Evolutionary conservation across 345 rosid species (phyloP), one percentile per base, ranked within the genome.

Genomic region (Arabidopsis arenosa): DNA sequence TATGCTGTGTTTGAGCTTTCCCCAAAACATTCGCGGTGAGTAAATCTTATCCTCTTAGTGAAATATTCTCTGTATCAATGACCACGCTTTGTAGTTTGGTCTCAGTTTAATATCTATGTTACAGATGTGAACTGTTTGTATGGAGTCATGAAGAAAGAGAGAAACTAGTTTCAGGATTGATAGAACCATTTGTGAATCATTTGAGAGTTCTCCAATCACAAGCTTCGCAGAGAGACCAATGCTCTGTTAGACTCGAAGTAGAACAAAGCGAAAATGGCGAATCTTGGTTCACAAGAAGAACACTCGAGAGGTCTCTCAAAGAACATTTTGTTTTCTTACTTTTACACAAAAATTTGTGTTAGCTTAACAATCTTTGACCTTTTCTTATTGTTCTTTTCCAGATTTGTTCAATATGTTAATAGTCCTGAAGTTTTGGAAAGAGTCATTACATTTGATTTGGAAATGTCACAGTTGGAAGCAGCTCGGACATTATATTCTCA

Each of bases 381-480:
- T 72, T 76, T 43, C 4, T 10, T 49, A 26, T 28, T 61, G 12
- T 15, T 15, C 0, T 5, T 36, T 36, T 13, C 64, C 79, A 95
- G 99, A 83, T 90, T 92, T 92, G 97, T 92, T 73, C 86, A 86
- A 9, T 94, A 89, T 83, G 97, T 94, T 73, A 88, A 88, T 70
- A 86, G 88, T 57, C 97, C 98, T 7, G 93, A 92, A 85, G 78
- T 89, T 63, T 80, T 95, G 86, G 97, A 87, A 65, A 81, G 82
- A 79, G 97, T 90, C 67, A 88, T 79, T 82, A 84, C 86, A 81
- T 80, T 73, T 80, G 97, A 92, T 85, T 82, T 75, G 3, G 99
- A 95, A 83, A 88, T 95, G 96, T 92, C 96, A 79, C 97, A 92
- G 74, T 84, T 92, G 84, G 97, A 95, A 85, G 91, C 88, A 55